Conservation (phyloP, 1,139 yeast species). For the Kurtzmaniella quercitrusa region DNA sequence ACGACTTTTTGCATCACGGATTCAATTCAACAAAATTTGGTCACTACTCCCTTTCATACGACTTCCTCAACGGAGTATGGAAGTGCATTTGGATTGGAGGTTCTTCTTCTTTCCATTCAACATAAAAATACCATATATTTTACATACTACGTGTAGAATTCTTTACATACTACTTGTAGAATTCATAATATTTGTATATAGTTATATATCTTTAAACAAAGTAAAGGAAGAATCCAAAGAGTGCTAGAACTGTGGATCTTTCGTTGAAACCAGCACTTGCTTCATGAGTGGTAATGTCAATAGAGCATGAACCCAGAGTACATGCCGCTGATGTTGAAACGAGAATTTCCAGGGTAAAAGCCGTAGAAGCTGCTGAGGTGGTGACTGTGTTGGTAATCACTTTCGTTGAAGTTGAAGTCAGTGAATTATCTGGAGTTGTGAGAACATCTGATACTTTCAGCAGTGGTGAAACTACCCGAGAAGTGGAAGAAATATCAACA, state of each 20-base stretch:
- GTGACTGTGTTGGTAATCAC: no score
- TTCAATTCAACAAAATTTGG: slow-evolving; percentile 3
- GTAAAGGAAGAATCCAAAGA: not conserved
- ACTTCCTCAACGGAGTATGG: slow-evolving; percentile 1
- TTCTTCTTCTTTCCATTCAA: not conserved
- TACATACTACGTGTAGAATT: not conserved
- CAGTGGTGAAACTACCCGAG: no score
- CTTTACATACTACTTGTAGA: not conserved
- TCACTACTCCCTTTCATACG: not conserved
- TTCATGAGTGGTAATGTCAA: not conserved
- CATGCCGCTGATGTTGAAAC: no score
- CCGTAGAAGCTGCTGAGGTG: no score
- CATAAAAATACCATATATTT: not conserved
- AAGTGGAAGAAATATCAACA: no score
- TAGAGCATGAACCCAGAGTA: not conserved
- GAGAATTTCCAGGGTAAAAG: not conserved
- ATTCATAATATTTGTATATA: not conserved
- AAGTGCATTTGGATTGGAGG: not conserved
- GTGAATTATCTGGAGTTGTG: no score
- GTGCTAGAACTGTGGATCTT: not conserved
- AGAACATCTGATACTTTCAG: no score
- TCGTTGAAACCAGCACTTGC: not conserved
- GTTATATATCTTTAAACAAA: not conserved
- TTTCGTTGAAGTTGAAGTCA: no score
- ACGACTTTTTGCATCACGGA: slow-evolving; percentile 2